These are phyloP conservation scores for Coemansia sp. DNA, from an alignment of 192 early-diverging fungal genomes.

Conservation along the genomic window DNA sequence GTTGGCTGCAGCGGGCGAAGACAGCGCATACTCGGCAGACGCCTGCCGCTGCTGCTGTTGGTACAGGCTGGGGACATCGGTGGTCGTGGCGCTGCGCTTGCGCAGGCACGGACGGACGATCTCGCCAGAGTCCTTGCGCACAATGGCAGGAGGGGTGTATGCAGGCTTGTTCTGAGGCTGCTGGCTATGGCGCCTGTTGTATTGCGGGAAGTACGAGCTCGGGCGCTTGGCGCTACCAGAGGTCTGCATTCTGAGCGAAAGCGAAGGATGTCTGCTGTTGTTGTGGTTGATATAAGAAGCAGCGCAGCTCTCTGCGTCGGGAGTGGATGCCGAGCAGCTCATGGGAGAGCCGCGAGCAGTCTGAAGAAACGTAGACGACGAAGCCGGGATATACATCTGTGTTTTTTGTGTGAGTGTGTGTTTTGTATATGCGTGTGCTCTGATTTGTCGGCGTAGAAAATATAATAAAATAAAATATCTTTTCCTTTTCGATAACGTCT, in stretches of 20 bases:
- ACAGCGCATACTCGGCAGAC: background rate
- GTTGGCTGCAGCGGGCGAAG: background rate
- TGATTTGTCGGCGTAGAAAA: too few species aligned
- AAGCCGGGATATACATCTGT: conserved; percentile 50
- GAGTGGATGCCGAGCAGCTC: conserved; percentile 20
- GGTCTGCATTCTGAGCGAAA: conserved; percentile 25
- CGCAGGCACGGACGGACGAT: conserved; percentile 50
- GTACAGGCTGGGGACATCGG: background rate
- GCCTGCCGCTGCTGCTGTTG: conserved; percentile 3
- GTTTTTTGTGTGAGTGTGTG: background rate
- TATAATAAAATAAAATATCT: too few species aligned
- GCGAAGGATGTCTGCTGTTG: background rate
- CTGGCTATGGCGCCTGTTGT: conserved; percentile 4
- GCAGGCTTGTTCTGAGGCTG: conserved; percentile 27
- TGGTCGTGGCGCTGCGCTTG: conserved; percentile 25
- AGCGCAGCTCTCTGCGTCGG: background rate
- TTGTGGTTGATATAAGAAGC: conserved; percentile 3
- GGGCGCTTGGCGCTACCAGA: background rate
- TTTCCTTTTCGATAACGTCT: too few species aligned
- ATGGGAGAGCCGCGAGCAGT: conserved; percentile 16
- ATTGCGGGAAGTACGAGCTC: background rate
- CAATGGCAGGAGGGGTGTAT: conserved; percentile 26
- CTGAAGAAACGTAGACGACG: conserved; percentile 15
- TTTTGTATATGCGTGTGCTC: conserved; percentile 3
- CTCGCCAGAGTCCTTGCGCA: conserved; percentile 54